Evolutionary conservation across 2,329 filamentous ascomycete species (phyloP).

Genomic region (Penicillium frequentans): DNA sequence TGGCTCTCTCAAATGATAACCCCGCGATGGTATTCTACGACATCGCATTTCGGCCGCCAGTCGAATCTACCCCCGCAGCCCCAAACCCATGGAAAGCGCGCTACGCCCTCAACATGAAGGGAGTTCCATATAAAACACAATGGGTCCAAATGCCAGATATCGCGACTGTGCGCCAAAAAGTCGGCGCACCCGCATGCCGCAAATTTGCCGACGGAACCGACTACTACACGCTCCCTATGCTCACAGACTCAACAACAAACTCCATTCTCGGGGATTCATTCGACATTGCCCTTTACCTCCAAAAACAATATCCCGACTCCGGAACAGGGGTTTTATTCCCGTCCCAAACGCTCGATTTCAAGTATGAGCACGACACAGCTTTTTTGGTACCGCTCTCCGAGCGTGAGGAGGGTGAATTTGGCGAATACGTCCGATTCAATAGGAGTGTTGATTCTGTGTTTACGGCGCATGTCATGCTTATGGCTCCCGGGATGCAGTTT

Average conservation of each 20-base stretch:
- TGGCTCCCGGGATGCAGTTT: conserved; percentile 48
- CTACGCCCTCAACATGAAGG: conserved; percentile 52
- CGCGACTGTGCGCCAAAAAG: conserved; percentile 45
- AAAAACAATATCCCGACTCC: conserved; percentile 49
- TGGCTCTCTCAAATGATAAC: neutral
- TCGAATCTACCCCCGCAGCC: conserved; percentile 34
- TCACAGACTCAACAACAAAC: conserved; percentile 48
- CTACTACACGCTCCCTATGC: conserved; percentile 61
- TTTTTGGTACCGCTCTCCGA: conserved; percentile 44
- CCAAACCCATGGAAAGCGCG: conserved; percentile 56
- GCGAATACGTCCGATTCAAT: conserved; percentile 55
- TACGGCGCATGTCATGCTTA: conserved; percentile 46
- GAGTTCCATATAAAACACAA: conserved; percentile 46
- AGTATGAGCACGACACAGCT: conserved; percentile 27
- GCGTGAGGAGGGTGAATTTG: conserved; percentile 15
- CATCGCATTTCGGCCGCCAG: conserved; percentile 42
- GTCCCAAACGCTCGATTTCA: conserved; percentile 42
- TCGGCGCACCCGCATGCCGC: conserved; percentile 53
- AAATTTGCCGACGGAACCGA: conserved; percentile 58
- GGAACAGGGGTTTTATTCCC: conserved; percentile 52
- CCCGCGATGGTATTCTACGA: conserved; percentile 47
- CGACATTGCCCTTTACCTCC: conserved; percentile 63
- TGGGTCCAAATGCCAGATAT: conserved; percentile 59
- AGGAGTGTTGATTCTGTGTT: conserved; percentile 56
- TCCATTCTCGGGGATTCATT: conserved; percentile 60